Percentiles rank a stretch among this genome's conserved stretches.
Conservation (phyloP, 768 basidiomycete species). For the Filobasidium floriforme region DNA sequence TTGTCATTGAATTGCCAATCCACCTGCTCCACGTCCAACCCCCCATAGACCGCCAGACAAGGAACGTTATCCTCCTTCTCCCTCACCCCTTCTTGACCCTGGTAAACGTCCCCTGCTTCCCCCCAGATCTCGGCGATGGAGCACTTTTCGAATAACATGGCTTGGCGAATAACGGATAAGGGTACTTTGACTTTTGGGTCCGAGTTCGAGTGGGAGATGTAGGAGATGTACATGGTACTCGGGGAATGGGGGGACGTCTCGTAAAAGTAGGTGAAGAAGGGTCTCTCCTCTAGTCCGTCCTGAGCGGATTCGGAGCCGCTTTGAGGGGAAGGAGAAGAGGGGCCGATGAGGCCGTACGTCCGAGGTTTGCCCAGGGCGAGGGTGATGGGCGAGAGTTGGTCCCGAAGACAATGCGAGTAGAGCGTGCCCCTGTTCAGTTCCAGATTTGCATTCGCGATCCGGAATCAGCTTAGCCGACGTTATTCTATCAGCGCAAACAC, state of each 20-base stretch:
- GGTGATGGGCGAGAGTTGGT: not conserved
- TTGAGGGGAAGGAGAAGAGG: not conserved
- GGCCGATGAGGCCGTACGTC: not conserved
- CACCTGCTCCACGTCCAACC: not conserved
- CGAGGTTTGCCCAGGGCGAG: not conserved
- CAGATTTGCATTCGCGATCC: too few relatives aligned
- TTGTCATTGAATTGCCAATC: not conserved
- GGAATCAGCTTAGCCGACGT: too few relatives aligned
- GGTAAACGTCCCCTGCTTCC: not conserved
- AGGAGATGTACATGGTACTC: not conserved
- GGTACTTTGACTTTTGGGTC: too few relatives aligned
- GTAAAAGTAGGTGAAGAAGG: not conserved
- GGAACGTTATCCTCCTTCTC: not conserved
- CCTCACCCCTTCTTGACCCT: not conserved
- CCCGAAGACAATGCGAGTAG: conserved; percentile 1
- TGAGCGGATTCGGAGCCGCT: too few relatives aligned
- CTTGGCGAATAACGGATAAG: not conserved
- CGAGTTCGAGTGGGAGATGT: not conserved
- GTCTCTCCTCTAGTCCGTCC: not conserved
- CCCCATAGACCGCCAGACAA: not conserved
- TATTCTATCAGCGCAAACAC: too few relatives aligned
- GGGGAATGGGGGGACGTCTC: not conserved
- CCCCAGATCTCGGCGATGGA: not conserved
- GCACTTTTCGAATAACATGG: not conserved
- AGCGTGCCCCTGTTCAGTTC: not conserved